Evolutionary conservation across 1,139 yeast species (phyloP), one percentile per base, ranked within the genome.

Genomic region (Blastobotrys buckinghamii): DNA sequence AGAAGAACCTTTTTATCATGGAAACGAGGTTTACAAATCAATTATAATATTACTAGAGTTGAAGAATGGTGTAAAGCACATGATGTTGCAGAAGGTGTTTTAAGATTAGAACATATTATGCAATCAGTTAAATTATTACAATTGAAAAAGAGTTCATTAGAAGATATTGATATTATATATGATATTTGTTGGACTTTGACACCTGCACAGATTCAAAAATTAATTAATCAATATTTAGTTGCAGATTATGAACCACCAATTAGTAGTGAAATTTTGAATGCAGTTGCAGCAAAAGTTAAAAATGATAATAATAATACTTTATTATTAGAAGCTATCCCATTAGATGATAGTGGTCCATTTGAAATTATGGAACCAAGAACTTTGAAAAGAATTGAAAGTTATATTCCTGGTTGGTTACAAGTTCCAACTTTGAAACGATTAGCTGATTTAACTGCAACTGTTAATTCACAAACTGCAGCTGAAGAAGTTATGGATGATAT

Each of bases 31-130:
- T 76, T 94, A 58, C 98, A 94, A 70, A 81, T 94, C 70, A 92
- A 90, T 66, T 94, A 94, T 72, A 94, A 94, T 67, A 94, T 90
- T 49, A 92, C 98, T 6, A 79, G 98, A 62, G 77, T 94, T 60
- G 97, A 90, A 68, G 99, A 94, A 71, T 94, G 98, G 98, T 92
- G 98, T 70, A 92, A 89, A 70, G 82, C 92, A 5, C 97, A 92
- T 67, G 95, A 86, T 52, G 80, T 94, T 58, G 84, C 87, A 48
- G 96, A 90, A 64, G 96, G 95, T 5, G 79, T 92, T n/a, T 79
- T 84, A 37, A 83, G 89, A 62, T 76, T 94, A 65, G 84, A 85
- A 56, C 97, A 90, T 65, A 76, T 94, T 63, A 77, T 89, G 63
- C 98, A 94, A 71, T 94, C 96, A 24, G 94, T 97, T 44, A 94